These are phyloP conservation scores for Zopfia rhizophila DNA, from an alignment of 2,329 filamentous ascomycete species.

Conservation along the genomic window DNA sequence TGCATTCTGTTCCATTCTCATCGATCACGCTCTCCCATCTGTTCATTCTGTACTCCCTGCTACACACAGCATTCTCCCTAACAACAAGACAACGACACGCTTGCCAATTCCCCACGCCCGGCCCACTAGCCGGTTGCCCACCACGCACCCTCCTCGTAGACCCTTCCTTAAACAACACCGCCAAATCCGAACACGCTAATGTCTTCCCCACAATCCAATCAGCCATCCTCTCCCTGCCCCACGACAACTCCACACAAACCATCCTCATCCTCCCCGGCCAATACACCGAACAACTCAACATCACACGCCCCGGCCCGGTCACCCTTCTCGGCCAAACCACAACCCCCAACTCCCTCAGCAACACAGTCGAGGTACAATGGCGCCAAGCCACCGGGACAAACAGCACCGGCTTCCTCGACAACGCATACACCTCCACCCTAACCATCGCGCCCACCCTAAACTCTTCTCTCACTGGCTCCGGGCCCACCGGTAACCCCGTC, in stretches of 20 bases:
- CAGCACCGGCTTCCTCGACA: conserved; percentile 61
- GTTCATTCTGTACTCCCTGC: too few relatives aligned
- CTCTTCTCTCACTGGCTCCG: conserved; percentile 69
- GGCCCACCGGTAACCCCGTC: conserved; percentile 70
- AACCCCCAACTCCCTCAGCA: conserved; percentile 58
- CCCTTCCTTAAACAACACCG: conserved; percentile 17
- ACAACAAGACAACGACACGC: conserved; percentile 12
- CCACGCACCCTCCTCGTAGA: conserved; percentile 43
- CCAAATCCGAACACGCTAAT: conserved; percentile 14
- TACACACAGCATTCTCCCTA: background rate
- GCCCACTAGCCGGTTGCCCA: conserved; percentile 54
- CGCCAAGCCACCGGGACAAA: conserved; percentile 64
- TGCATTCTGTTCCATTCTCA: too few relatives aligned
- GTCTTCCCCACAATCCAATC: conserved; percentile 56
- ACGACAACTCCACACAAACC: conserved; percentile 58
- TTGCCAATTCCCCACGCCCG: conserved; percentile 51
- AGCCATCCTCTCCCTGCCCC: conserved; percentile 59
- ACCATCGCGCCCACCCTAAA: conserved; percentile 73
- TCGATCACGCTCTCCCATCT: too few relatives aligned
- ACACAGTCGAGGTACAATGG: conserved; percentile 68
- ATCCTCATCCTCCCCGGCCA: conserved; percentile 70
- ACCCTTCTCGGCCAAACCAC: conserved; percentile 70
- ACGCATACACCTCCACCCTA: conserved; percentile 70
- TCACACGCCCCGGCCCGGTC: conserved; percentile 70
- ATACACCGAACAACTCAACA: conserved; percentile 73